phyloP scores from a whole-genome alignment of 2,329 filamentous ascomycete genomes.

The Colletotrichum cuscutae region DNA sequence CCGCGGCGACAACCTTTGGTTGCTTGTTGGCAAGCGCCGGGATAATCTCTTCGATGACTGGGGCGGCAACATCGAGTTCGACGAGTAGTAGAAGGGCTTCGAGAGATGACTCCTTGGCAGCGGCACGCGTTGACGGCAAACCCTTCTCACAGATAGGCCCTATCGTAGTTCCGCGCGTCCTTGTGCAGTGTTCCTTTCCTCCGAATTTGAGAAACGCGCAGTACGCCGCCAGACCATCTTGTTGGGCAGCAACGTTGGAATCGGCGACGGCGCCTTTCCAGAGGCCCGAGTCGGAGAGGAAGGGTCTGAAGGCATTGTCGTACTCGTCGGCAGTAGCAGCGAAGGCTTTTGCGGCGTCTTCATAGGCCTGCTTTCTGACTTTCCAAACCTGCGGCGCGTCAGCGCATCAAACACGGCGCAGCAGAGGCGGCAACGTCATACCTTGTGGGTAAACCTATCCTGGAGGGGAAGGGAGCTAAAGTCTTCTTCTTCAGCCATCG shows the following conservation, averaged over 20 bases:
- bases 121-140: constrained; percentile 85
- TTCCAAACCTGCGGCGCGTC: constrained; percentile 80
- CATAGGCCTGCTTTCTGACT: constrained; percentile 93
- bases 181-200: constrained; percentile 79
- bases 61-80: constrained; percentile 86
- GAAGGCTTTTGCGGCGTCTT: constrained; percentile 90
- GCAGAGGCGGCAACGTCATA: constrained; percentile 43
- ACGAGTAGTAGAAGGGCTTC: constrained; percentile 90
- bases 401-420: constrained; percentile 7
- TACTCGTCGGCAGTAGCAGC: constrained; percentile 85
- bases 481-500: constrained; percentile 89
- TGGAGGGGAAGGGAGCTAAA: constrained; percentile 81
- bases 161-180: constrained; percentile 81
- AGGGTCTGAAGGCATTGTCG: constrained; percentile 87
- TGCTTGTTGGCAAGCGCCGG: constrained; percentile 87
- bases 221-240: constrained; percentile 88
- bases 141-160: constrained; percentile 90
- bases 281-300: constrained; percentile 82
- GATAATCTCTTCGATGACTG: constrained; percentile 90
- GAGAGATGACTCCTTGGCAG: constrained; percentile 85
- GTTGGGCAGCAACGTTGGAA: constrained; percentile 96
- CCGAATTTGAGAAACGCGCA: constrained; percentile 94
- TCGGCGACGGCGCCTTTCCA: constrained; percentile 95
- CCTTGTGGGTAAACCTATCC: constrained; percentile 88
- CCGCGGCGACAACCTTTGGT: constrained; percentile 82